Evolutionary conservation across 164 flowering plant species (phyloP).

Genomic region (Vitis vinifera): DNA sequence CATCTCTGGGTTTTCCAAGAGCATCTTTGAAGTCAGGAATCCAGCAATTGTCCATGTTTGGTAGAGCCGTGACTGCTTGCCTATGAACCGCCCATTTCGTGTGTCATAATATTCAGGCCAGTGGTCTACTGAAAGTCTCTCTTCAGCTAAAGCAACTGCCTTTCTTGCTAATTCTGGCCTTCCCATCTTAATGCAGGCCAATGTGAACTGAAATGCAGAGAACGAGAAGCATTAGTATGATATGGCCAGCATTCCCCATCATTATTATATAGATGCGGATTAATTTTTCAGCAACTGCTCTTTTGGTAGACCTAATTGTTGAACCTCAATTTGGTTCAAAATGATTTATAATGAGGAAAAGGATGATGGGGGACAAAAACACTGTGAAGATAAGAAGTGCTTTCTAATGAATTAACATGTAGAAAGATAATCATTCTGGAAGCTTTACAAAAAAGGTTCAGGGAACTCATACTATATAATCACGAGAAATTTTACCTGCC

Average conservation of each 20-base stretch:
- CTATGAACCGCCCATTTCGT: constrained; percentile 59
- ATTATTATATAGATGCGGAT: too few relatives aligned
- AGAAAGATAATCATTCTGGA: not conserved
- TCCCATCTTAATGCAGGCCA: constrained; percentile 78
- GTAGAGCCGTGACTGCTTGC: constrained; percentile 60
- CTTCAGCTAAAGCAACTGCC: constrained; percentile 57
- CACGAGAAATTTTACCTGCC: constrained; percentile 41
- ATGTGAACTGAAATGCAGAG: constrained; percentile 51
- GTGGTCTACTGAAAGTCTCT: constrained; percentile 48
- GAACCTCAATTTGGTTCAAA: too few relatives aligned
- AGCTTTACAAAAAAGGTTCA: not conserved
- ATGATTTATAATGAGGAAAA: not conserved
- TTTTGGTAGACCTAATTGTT: too few relatives aligned
- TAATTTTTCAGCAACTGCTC: too few relatives aligned
- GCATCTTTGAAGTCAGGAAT: constrained; percentile 71
- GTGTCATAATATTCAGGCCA: constrained; percentile 86
- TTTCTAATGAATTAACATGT: not conserved
- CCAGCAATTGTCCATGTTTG: constrained; percentile 93
- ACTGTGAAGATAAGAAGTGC: not conserved
- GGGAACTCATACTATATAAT: not conserved
- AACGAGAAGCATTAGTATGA: not conserved
- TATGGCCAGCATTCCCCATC: not conserved
- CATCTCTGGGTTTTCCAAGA: constrained; percentile 55
- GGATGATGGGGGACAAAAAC: not conserved
- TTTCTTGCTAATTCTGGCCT: constrained; percentile 52